A percentile compares a stretch with the other conserved stretches of the same genome.
Conservation (phyloP, 202 grass and related monocot species). For the Setaria italica region DNA sequence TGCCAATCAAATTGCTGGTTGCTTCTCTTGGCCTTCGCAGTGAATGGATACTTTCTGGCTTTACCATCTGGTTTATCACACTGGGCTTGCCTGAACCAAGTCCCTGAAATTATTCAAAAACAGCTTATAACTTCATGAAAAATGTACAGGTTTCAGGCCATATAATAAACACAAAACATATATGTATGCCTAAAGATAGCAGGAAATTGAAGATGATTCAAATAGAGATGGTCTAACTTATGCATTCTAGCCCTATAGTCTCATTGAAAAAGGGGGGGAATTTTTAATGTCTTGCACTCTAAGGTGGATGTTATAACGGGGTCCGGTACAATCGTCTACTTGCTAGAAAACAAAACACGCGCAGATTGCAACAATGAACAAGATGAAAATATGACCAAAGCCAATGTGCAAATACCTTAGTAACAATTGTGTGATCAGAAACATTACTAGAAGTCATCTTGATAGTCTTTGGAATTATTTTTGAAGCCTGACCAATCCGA, state of each 20-base stretch:
- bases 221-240: not conserved
- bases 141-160: not conserved
- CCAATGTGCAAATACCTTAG: conserved; percentile 54
- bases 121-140: conserved; percentile 9
- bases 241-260: conserved; percentile 7
- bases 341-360: conserved; percentile 13
- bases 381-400: conserved; percentile 18
- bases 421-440: conserved; percentile 23
- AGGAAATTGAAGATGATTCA: conserved; percentile 4
- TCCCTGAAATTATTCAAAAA: conserved; percentile 54
- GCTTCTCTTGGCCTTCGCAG: conserved; percentile 45
- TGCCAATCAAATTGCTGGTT: conserved; percentile 30
- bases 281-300: conserved; percentile 15
- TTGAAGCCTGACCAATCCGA: conserved; percentile 45
- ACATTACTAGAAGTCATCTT: conserved; percentile 50
- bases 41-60: conserved; percentile 44
- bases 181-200: not conserved
- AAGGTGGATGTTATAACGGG: conserved; percentile 8
- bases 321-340: conserved; percentile 7
- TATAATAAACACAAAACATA: conserved; percentile 13
- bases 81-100: conserved; percentile 24
- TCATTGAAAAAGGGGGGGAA: conserved; percentile 1
- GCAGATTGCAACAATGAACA: conserved; percentile 26
- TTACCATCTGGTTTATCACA: conserved; percentile 42
- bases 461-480: conserved; percentile 46